A percentile compares a stretch with the other conserved stretches of the same genome.
Evolutionary conservation across 2,329 filamentous ascomycete species (phyloP).

Genomic region (Calonectria hawksworthii): DNA sequence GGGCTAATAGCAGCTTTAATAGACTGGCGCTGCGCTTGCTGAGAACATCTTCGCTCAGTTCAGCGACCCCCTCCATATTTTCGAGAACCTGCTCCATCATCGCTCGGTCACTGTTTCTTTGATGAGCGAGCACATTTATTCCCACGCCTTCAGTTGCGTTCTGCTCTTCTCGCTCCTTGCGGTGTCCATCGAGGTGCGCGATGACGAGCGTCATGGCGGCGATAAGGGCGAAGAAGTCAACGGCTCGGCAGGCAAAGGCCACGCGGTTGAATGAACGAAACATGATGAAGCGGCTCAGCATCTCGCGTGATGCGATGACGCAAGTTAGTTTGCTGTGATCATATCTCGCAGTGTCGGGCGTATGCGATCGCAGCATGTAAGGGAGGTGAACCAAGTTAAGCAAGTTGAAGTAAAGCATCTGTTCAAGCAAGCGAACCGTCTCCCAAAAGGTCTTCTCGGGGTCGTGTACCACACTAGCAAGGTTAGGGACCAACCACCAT

Average conservation of each 20-base stretch:
- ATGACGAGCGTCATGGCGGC: constrained; percentile 55
- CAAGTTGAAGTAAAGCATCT: constrained; percentile 55
- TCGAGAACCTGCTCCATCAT: constrained; percentile 37
- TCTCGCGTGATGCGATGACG: constrained; percentile 55
- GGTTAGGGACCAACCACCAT: constrained; percentile 54
- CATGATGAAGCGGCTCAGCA: constrained; percentile 52
- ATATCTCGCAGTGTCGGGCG: constrained; percentile 32
- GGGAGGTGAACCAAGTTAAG: constrained; percentile 57
- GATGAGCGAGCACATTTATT: constrained; percentile 1
- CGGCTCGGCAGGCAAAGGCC: constrained; percentile 49
- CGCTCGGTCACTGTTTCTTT: constrained; percentile 15
- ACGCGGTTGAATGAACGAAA: constrained; percentile 49
- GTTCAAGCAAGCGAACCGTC: constrained; percentile 49
- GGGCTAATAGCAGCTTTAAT: neutral
- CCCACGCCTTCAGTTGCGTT: neutral
- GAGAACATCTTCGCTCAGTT: neutral
- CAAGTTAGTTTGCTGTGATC: constrained; percentile 54
- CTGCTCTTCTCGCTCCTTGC: neutral
- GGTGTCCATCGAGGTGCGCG: constrained; percentile 32
- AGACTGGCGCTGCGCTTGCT: constrained; percentile 5
- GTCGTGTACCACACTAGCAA: constrained; percentile 31
- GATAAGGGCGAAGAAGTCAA: constrained; percentile 56
- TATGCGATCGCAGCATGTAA: constrained; percentile 49
- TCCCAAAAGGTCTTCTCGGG: constrained; percentile 47
- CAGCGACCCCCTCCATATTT: constrained; percentile 4